Conservation (phyloP, 2,329 filamentous ascomycete species). For the Arthrobotrys sphaeroides region DNA sequence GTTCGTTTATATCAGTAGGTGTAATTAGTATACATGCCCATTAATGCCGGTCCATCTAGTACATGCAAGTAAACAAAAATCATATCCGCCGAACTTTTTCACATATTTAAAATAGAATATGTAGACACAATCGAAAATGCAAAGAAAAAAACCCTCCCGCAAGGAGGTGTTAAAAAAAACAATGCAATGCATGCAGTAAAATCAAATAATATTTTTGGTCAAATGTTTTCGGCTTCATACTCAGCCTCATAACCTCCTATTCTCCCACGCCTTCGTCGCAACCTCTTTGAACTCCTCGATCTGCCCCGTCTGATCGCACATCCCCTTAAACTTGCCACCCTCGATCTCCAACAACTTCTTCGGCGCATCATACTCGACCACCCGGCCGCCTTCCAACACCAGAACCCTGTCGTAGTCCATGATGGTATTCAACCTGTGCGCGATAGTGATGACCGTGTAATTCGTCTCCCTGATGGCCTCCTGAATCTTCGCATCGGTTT, state of each 20-base stretch:
- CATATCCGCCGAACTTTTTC: background rate
- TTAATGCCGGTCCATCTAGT: no score
- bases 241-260: background rate
- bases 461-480: constrained; percentile 74
- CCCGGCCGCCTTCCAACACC: constrained; percentile 74
- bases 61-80: background rate
- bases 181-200: no score
- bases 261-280: constrained; percentile 55
- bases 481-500: constrained; percentile 78
- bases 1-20: no score
- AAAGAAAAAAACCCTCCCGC: background rate
- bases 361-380: constrained; percentile 74
- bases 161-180: no score
- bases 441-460: constrained; percentile 77
- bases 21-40: no score
- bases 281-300: constrained; percentile 66
- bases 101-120: background rate
- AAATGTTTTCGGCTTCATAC: no score
- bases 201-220: no score
- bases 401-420: constrained; percentile 79
- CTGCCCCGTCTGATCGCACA: constrained; percentile 71
- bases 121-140: background rate
- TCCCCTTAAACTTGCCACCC: constrained; percentile 37
- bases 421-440: constrained; percentile 78
- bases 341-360: constrained; percentile 68